These are phyloP conservation scores for Mallotus repandus DNA, from an alignment of 441 rosid species.

Conservation along the genomic window DNA sequence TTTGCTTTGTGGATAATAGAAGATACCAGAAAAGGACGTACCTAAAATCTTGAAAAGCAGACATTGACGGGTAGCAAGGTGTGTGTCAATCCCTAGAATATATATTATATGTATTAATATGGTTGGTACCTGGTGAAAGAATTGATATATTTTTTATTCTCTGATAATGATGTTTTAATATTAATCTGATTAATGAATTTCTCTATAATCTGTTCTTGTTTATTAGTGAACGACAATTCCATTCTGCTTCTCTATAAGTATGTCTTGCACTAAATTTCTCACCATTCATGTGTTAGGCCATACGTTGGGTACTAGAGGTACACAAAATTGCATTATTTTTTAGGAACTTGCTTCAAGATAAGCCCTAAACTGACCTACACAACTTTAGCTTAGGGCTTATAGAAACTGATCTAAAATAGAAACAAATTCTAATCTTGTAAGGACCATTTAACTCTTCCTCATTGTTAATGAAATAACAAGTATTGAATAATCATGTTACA, in stretches of 20 bases:
- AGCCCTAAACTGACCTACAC: neutral
- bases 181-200: neutral
- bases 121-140: neutral
- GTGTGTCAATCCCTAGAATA: neutral
- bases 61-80: conserved; percentile 2
- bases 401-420: no score
- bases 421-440: no score
- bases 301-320: neutral
- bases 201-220: neutral
- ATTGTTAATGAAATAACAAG: no score
- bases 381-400: neutral
- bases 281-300: neutral
- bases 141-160: neutral
- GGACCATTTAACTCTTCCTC: no score
- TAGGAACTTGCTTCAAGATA: neutral
- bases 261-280: conserved; percentile 5
- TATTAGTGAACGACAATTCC: neutral
- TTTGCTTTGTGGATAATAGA: neutral
- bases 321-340: neutral
- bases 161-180: neutral
- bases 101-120: neutral
- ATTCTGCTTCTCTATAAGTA: conserved; percentile 8
- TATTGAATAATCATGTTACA: no score
- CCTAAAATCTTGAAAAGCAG: neutral
- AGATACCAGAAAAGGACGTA: neutral